Evolutionary conservation across 352 stramenopile genomes (phyloP).

Genomic region (Phytophthora europaea): DNA sequence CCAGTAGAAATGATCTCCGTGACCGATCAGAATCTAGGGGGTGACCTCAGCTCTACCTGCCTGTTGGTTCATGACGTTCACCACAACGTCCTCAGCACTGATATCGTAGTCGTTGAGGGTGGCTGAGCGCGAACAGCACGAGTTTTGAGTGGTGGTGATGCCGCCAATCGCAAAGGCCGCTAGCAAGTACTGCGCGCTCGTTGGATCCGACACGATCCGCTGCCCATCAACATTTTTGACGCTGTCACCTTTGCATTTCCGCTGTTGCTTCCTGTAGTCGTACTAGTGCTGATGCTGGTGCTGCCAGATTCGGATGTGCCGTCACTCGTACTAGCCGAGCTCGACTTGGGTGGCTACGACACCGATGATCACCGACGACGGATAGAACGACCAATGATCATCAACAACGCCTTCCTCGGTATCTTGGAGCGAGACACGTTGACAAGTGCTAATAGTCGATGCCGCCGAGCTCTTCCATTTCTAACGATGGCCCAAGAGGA

Average conservation of each 20-base stretch:
- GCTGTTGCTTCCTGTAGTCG: conserved; percentile 11
- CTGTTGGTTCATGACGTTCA: conserved; percentile 50
- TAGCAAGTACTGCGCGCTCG: conserved; percentile 37
- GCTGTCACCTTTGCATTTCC: conserved; percentile 28
- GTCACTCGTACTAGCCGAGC: conserved; percentile 31
- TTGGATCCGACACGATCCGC: conserved; percentile 35
- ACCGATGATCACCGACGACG: not conserved
- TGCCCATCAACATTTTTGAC: conserved; percentile 18
- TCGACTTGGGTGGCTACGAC: conserved; percentile 2
- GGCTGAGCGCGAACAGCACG: conserved; percentile 15
- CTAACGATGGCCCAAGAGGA: too few species aligned
- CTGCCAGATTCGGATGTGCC: conserved; percentile 22
- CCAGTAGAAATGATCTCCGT: conserved; percentile 71
- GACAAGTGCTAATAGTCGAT: too few species aligned
- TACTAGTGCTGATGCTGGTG: not conserved
- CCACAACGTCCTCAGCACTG: conserved; percentile 40
- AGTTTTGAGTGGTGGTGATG: conserved; percentile 40
- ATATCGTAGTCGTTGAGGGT: conserved; percentile 63
- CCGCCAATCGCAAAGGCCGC: conserved; percentile 67
- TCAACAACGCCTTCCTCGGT: conserved; percentile 3
- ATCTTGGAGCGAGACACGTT: not conserved
- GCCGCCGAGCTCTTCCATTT: too few species aligned
- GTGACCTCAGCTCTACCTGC: conserved; percentile 30
- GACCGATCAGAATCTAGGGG: conserved; percentile 14
- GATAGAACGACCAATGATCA: not conserved